phyloP scores from a whole-genome alignment of 2,329 filamentous ascomycete species.

The Phoma sp. region DNA sequence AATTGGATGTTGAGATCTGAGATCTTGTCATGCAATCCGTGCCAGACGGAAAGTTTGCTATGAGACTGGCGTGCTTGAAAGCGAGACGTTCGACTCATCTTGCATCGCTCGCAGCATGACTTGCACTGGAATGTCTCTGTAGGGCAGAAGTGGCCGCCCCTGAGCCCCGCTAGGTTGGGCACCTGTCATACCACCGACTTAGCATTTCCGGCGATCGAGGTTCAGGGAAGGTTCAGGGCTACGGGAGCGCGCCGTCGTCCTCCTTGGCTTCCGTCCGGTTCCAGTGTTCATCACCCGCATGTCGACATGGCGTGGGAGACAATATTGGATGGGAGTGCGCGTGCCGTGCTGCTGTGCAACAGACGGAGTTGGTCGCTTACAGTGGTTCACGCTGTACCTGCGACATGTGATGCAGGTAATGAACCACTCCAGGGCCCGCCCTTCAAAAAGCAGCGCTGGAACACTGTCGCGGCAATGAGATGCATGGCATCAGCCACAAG shows the following conservation, averaged over 20 bases:
- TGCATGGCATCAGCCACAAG: conserved; percentile 11
- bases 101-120: conserved; percentile 1
- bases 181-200: conserved; percentile 30
- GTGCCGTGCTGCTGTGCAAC: conserved; percentile 20
- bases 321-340: conserved; percentile 16
- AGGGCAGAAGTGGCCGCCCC: conserved; percentile 18
- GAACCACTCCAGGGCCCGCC: conserved; percentile 16
- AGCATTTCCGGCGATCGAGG: conserved; percentile 22
- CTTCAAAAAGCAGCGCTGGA: conserved; percentile 11
- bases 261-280: conserved; percentile 26
- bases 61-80: not conserved
- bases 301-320: conserved; percentile 10
- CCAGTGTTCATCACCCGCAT: conserved; percentile 31
- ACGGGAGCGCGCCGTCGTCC: conserved; percentile 38
- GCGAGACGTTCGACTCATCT: not conserved
- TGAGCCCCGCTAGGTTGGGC: conserved; percentile 25
- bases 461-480: conserved; percentile 10
- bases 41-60: conserved; percentile 1
- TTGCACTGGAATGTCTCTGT: not conserved
- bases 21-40: not conserved
- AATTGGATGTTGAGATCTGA: not conserved
- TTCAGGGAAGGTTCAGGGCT: conserved; percentile 26
- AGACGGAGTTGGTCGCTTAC: conserved; percentile 6
- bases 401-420: conserved; percentile 12
- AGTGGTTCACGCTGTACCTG: conserved; percentile 11